These are phyloP conservation scores for Artemisia argyi DNA, from an alignment of 129 eudicot genomes.

Conservation along the genomic window DNA sequence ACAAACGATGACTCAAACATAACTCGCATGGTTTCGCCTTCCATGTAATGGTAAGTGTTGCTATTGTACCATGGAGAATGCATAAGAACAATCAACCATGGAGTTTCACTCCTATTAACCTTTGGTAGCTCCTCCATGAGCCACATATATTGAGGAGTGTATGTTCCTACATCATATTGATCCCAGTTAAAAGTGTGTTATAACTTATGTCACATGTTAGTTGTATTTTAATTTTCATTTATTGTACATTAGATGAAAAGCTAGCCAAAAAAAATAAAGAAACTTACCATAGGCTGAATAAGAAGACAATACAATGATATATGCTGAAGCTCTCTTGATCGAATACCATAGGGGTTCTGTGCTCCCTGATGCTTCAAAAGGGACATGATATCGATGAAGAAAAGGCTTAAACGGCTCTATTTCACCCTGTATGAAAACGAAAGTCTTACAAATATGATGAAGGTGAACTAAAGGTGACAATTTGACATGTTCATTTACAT, in stretches of 20 bases:
- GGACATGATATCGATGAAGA: slow-evolving; percentile 56
- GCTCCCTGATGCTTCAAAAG: slow-evolving; percentile 64
- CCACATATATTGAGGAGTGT: slow-evolving; percentile 85
- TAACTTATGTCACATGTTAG: neutral
- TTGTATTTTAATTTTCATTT: no score
- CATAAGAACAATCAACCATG: slow-evolving; percentile 88
- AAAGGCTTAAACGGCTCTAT: slow-evolving; percentile 64
- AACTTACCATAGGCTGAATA: slow-evolving; percentile 73
- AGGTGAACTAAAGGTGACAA: no score
- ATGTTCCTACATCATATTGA: slow-evolving; percentile 44
- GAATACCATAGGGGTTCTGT: slow-evolving; percentile 79
- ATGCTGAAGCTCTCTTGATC: slow-evolving; percentile 79
- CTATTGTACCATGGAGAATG: slow-evolving; percentile 91
- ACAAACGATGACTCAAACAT: slow-evolving; percentile 84
- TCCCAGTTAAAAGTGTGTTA: neutral
- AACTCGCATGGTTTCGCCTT: slow-evolving; percentile 91
- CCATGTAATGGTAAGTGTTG: slow-evolving; percentile 77
- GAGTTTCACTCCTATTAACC: slow-evolving; percentile 73
- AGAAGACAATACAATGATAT: slow-evolving; percentile 77
- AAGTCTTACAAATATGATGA: neutral
- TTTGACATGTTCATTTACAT: no score
- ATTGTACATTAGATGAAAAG: neutral
- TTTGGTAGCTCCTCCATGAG: slow-evolving; percentile 65
- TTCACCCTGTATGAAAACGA: slow-evolving; percentile 83
- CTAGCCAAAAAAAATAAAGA: neutral